Evolutionary conservation across 768 basidiomycete species (phyloP), one percentile per base, ranked within the genome.

Genomic region (Pleurotus pulmonarius): DNA sequence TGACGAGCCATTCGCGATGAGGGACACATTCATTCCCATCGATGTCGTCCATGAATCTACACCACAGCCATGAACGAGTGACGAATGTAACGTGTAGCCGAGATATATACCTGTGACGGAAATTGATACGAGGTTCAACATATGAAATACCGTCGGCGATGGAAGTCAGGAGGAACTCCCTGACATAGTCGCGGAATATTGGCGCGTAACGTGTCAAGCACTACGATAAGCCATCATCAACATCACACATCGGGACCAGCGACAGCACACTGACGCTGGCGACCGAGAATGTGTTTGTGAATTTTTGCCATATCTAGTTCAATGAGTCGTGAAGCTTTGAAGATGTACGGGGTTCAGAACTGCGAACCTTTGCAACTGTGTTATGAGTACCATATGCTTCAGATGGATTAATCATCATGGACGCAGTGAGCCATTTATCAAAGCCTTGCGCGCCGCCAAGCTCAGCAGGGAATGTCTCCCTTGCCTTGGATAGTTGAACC

Each of bases 311-410:
- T 47, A 92, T 91, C 88, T 90, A n/a, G 26, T 25, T 11, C 3
- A 13, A 40, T 46, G 26, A 55, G 13, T 41, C 13, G 3, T 12
- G 34, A 26, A 56, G 41, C 11, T 8, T 16, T 56, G 13, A 46
- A 34, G 16, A 22, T 5, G 40, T 12, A 48, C 41, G 15, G 12
- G 41, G 12, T 34, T 4, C 20, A 34, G 18, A 18, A 38, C 20
- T 15, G 41, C 62, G 8, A 54, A 83, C 89, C 79, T 88, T 87
- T 2, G 75, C 70, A 8, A 85, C 75, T 4, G 86, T 88, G 52
- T 88, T 88, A 59, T 90, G 85, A 2, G 85, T 90, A 3, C 77
- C 74, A 61, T 91, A 90, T 3, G 88, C 87, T 61, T 90, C 85
- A 2, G 75, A 72, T 8, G 88, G 85, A 65, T 86, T 82, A 61